phyloP scores from a whole-genome alignment of 2,329 filamentous ascomycete species.

The Xylariaceae sp. region DNA sequence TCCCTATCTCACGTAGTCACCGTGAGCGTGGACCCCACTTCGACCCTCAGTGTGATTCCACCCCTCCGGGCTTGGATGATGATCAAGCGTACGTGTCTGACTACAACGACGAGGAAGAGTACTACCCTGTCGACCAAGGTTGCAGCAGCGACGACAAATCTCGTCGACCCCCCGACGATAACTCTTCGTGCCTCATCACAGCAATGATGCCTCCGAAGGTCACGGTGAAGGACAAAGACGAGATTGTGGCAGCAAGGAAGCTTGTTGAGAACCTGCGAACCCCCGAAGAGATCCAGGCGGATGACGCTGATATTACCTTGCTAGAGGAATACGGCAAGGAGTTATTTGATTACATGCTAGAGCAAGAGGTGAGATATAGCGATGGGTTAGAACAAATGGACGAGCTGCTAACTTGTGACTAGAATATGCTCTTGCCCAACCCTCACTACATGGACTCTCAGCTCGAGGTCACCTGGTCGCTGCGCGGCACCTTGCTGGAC shows the following conservation, averaged over 20 bases:
- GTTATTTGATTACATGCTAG: slow-evolving; percentile 87
- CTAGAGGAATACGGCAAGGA: slow-evolving; percentile 95
- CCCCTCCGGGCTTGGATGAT: slow-evolving; percentile 26
- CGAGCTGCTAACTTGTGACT: slow-evolving; percentile 17
- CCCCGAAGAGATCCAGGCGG: slow-evolving; percentile 76
- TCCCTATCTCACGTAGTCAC: slow-evolving; percentile 11
- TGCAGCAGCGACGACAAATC: slow-evolving; percentile 74
- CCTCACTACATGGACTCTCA: slow-evolving; percentile 96
- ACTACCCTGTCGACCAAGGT: slow-evolving; percentile 58
- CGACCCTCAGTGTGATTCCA: slow-evolving; percentile 1
- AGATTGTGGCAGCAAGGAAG: slow-evolving; percentile 61
- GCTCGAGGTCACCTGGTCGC: slow-evolving; percentile 97
- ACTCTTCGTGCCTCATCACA: slow-evolving; percentile 47
- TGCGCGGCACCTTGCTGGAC: slow-evolving; percentile 95
- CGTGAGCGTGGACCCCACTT: neutral
- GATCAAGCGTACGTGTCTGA: slow-evolving; percentile 44
- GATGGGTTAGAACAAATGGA: neutral
- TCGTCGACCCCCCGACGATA: slow-evolving; percentile 64
- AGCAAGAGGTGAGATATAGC: slow-evolving; percentile 66
- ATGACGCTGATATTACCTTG: slow-evolving; percentile 93
- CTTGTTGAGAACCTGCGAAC: slow-evolving; percentile 63
- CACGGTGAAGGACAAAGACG: slow-evolving; percentile 62
- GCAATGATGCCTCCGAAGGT: slow-evolving; percentile 62
- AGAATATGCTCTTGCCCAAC: slow-evolving; percentile 79
- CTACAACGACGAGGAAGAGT: slow-evolving; percentile 70